phyloP scores from a whole-genome alignment of 768 basidiomycete species.

The Podaxis pistillaris region DNA sequence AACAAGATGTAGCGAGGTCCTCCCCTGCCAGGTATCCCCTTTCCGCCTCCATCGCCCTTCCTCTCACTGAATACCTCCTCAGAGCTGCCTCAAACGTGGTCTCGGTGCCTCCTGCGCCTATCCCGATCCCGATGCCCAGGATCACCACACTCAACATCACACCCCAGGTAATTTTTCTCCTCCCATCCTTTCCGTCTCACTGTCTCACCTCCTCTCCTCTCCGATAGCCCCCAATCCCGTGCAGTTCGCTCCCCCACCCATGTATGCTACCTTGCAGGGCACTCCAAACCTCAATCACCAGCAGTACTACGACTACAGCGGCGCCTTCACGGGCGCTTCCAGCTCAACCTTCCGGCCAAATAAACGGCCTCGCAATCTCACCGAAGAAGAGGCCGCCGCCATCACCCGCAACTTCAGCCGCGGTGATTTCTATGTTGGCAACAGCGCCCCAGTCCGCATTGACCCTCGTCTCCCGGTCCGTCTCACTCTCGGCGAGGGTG shows the following conservation, averaged over 20 bases:
- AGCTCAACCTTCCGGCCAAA: constrained; percentile 77
- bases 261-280: constrained; percentile 46
- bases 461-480: constrained; percentile 79
- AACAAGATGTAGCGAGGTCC: constrained; percentile 77
- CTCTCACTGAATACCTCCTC: constrained; percentile 9
- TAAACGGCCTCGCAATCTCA: constrained; percentile 77
- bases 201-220: constrained; percentile 14
- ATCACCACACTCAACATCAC: constrained; percentile 29
- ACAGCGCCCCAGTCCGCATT: constrained; percentile 78
- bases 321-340: constrained; percentile 64
- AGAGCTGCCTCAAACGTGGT: constrained; percentile 84
- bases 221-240: constrained; percentile 28
- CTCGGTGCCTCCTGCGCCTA: constrained; percentile 69
- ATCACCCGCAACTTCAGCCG: constrained; percentile 81
- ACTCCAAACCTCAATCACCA: constrained; percentile 54
- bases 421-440: constrained; percentile 81
- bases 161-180: constrained; percentile 30
- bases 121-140: constrained; percentile 67
- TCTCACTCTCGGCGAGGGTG: constrained; percentile 78
- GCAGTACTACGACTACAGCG: constrained; percentile 79
- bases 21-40: constrained; percentile 71
- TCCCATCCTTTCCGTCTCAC: constrained; percentile 6
- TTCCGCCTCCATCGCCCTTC: constrained; percentile 6
- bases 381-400: constrained; percentile 80
- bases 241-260: constrained; percentile 47